A percentile compares a stretch with the other conserved stretches of the same genome.
These are phyloP conservation scores for Blastobotrys malaysiensis DNA, from an alignment of 1,139 yeast genomes.

Conservation along the genomic window DNA sequence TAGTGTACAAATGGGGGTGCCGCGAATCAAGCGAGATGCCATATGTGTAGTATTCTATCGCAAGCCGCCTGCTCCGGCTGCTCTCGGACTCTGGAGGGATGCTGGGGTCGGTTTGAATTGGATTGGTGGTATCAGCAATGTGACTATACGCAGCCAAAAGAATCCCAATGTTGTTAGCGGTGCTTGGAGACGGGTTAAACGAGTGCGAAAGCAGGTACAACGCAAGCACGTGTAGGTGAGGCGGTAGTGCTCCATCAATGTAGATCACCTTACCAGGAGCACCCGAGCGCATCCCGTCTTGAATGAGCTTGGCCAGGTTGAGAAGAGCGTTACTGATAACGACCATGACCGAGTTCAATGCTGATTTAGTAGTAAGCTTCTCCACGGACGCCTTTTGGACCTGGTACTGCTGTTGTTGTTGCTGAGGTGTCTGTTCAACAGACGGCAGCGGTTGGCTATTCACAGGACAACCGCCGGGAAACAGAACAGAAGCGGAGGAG, in stretches of 20 bases:
- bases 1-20: conserved; percentile 35
- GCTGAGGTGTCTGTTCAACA: background rate
- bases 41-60: conserved; percentile 30
- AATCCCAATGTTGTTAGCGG: conserved; percentile 35
- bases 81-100: background rate
- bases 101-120: conserved; percentile 5
- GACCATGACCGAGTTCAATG: conserved; percentile 6
- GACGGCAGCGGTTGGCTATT: no score
- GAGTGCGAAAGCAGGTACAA: conserved; percentile 31
- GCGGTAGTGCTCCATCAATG: conserved; percentile 29
- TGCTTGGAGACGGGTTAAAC: conserved; percentile 30
- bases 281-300: conserved; percentile 33
- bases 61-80: conserved; percentile 15
- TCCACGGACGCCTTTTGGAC: background rate
- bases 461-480: no score
- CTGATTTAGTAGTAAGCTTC: conserved; percentile 1
- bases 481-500: conserved; percentile 8
- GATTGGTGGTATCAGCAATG: background rate
- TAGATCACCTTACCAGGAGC: conserved; percentile 24
- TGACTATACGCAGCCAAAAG: conserved; percentile 24
- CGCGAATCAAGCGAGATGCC: conserved; percentile 31
- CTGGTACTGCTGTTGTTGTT: background rate
- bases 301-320: conserved; percentile 33
- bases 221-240: conserved; percentile 27
- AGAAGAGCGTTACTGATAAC: conserved; percentile 30